phyloP scores from a whole-genome alignment of 768 basidiomycete species.

The Xanthoconium stramineum region DNA sequence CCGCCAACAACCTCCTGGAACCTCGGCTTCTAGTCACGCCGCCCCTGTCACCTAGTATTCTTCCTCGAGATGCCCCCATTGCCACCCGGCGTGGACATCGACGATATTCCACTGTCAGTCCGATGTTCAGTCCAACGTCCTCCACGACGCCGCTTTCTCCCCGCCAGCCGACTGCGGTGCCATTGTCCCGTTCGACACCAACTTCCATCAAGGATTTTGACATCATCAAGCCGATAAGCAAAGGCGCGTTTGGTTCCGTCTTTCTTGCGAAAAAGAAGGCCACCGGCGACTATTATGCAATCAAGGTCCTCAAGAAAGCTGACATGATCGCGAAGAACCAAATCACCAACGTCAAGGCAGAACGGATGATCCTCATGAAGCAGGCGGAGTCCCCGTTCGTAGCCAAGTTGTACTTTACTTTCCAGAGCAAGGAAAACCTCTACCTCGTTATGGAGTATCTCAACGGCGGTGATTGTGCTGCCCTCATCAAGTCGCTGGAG shows the following conservation, averaged over 20 bases:
- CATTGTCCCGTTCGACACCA: slow-evolving; percentile 72
- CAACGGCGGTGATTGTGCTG: slow-evolving; percentile 96
- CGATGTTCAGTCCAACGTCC: slow-evolving; percentile 54
- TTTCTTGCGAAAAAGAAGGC: slow-evolving; percentile 98
- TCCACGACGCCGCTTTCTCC: slow-evolving; percentile 72
- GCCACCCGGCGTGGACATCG: slow-evolving; percentile 57
- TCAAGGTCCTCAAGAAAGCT: slow-evolving; percentile 99
- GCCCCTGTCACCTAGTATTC: slow-evolving; percentile 58
- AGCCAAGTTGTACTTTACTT: slow-evolving; percentile 96
- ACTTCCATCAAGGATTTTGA: slow-evolving; percentile 99
- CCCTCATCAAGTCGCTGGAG: slow-evolving; percentile 94
- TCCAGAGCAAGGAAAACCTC: slow-evolving; percentile 98
- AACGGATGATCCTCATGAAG: slow-evolving; percentile 99
- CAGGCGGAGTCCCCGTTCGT: slow-evolving; percentile 98
- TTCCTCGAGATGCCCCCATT: slow-evolving; percentile 49
- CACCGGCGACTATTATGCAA: slow-evolving; percentile 98
- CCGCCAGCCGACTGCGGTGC: slow-evolving; percentile 73
- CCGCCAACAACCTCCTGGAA: slow-evolving; percentile 59
- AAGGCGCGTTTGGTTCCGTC: slow-evolving; percentile 97
- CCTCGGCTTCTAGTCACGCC: slow-evolving; percentile 71
- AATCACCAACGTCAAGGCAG: slow-evolving; percentile 99
- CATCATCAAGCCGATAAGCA: slow-evolving; percentile 98
- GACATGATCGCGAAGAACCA: slow-evolving; percentile 99
- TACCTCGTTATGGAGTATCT: slow-evolving; percentile 99
- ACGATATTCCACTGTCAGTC: slow-evolving; percentile 69